Conservation (phyloP, 2,329 filamentous ascomycete genomes). For the Ophiosphaerella korrae region DNA sequence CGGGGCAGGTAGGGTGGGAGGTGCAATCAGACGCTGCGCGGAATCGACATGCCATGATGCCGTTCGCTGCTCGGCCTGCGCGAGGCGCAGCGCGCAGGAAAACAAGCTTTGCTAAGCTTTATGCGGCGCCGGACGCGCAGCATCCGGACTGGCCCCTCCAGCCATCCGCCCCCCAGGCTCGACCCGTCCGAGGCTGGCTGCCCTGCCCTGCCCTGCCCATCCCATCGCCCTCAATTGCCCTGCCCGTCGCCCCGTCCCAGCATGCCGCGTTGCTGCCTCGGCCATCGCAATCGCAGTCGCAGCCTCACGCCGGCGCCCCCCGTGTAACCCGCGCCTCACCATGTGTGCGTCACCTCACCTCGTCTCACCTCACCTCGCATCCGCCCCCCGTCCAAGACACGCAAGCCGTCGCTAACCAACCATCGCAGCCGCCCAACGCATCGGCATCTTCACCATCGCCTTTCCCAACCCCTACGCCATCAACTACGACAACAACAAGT, state of each 20-base stretch:
- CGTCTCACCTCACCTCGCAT: not conserved
- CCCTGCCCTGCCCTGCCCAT: not conserved
- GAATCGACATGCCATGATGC: not conserved
- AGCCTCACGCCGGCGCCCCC: slow-evolving; percentile 10
- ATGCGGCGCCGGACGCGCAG: not conserved
- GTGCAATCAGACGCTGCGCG: no score
- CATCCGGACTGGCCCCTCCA: not conserved
- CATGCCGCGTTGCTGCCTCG: slow-evolving; percentile 10
- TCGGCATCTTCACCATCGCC: slow-evolving; percentile 44
- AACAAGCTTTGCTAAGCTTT: not conserved
- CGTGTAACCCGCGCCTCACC: slow-evolving; percentile 25
- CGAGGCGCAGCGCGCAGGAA: not conserved
- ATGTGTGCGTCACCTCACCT: slow-evolving; percentile 47
- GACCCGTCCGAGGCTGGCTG: no score
- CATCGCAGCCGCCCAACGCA: slow-evolving; percentile 37
- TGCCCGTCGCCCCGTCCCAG: slow-evolving; percentile 6
- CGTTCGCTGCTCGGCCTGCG: not conserved
- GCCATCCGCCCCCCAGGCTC: not conserved
- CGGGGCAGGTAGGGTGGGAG: slow-evolving; percentile 9
- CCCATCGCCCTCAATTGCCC: not conserved
- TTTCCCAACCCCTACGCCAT: slow-evolving; percentile 42
- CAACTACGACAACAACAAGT: slow-evolving; percentile 36
- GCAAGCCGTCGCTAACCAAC: not conserved
- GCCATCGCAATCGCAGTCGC: slow-evolving; percentile 3
- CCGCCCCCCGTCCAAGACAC: slow-evolving; percentile 3